phyloP scores from a whole-genome alignment of 2,329 filamentous ascomycete species.

The Cercospora sp. region DNA sequence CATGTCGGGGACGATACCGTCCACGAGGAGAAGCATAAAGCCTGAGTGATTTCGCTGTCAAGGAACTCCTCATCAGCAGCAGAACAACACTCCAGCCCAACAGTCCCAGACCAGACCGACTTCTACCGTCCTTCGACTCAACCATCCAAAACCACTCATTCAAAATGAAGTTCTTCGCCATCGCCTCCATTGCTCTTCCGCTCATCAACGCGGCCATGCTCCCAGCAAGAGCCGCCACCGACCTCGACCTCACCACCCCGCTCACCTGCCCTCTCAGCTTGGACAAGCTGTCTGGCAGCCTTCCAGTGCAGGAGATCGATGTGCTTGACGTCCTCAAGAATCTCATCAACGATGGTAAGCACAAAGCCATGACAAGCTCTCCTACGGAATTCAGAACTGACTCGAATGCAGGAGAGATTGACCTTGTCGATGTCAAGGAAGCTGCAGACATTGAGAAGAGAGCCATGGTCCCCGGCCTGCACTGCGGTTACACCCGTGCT shows the following conservation, averaged over 20 bases:
- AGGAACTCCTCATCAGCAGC: background rate
- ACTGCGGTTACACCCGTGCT: background rate
- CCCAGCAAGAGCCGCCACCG: background rate
- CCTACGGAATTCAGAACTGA: background rate
- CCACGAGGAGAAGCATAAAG: background rate
- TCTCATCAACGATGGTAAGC: background rate
- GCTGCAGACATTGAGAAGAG: background rate
- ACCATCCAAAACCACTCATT: background rate
- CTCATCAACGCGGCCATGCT: background rate
- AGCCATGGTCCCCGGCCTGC: background rate
- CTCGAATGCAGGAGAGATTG: background rate
- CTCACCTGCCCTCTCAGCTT: background rate
- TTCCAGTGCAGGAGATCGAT: background rate
- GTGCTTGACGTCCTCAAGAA: background rate
- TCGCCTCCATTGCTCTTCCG: background rate
- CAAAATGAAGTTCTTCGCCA: background rate
- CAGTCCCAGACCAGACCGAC: background rate
- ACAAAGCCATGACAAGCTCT: background rate
- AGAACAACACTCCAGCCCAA: background rate
- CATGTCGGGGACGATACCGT: background rate
- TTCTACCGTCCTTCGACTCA: background rate
- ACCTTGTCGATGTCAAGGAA: background rate
- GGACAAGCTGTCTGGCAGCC: background rate
- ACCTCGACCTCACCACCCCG: background rate
- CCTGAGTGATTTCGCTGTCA: background rate